Percentiles rank a stretch among this genome's conserved stretches.
Evolutionary conservation across 306 rosid species (phyloP).

Genomic region (Castanospermum australe): DNA sequence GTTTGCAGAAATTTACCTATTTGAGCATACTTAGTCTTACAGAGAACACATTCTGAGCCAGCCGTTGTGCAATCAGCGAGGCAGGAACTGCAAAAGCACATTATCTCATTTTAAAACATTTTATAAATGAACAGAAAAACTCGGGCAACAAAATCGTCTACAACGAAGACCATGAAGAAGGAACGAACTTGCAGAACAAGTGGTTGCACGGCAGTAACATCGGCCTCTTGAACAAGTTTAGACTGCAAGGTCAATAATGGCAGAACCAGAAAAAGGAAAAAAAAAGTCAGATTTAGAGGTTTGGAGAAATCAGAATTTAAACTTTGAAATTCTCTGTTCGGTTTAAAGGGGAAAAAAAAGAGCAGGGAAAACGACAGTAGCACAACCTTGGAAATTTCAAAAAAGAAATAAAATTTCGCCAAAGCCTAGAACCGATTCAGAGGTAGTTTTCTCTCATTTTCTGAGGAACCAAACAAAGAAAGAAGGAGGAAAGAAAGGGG

Average conservation of each 20-base stretch:
- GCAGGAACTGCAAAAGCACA: slow-evolving; percentile 51
- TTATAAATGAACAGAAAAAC: neutral
- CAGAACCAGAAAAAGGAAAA: neutral
- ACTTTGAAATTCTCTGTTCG: neutral
- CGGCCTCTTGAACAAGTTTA: slow-evolving; percentile 58
- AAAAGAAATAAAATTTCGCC: neutral
- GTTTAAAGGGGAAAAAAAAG: neutral
- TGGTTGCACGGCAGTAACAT: slow-evolving; percentile 85
- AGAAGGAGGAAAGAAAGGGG: neutral
- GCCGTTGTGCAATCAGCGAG: slow-evolving; percentile 33
- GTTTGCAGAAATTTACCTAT: slow-evolving; percentile 38
- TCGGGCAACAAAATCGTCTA: neutral
- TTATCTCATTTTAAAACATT: neutral
- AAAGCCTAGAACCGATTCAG: neutral
- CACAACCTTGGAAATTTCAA: neutral
- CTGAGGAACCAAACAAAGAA: neutral
- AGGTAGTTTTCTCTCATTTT: neutral
- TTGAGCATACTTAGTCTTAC: slow-evolving; percentile 45
- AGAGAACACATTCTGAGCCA: slow-evolving; percentile 60
- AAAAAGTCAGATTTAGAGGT: neutral
- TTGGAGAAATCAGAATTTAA: neutral
- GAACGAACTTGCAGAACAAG: slow-evolving; percentile 77
- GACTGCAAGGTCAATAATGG: slow-evolving; percentile 46
- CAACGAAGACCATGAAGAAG: neutral
- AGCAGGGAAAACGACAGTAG: too few species aligned